phyloP scores from a whole-genome alignment of 1,284 basidiomycete species.

The Macrocystidia cucumis region DNA sequence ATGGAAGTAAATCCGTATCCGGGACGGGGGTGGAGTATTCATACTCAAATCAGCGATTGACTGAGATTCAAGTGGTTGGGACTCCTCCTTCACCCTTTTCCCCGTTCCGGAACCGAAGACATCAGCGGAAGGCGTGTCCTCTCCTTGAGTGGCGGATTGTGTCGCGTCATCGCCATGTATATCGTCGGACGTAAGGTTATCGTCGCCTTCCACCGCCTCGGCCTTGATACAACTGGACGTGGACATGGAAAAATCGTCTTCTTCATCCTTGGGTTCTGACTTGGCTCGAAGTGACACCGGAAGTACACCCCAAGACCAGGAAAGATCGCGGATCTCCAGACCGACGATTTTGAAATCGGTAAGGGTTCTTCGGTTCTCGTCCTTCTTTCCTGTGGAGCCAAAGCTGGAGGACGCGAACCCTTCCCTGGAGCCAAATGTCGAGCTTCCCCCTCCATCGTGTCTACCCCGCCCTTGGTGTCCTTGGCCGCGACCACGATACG shows the following conservation, averaged over 20 bases:
- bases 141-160: not conserved
- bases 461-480: conserved; percentile 38
- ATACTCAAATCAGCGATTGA: conserved; percentile 19
- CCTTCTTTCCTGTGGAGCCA: conserved; percentile 57
- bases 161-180: not conserved
- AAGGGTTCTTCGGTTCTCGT: conserved; percentile 78
- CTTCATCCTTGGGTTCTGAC: conserved; percentile 28
- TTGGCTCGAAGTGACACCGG: conserved; percentile 26
- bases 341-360: conserved; percentile 96
- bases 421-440: conserved; percentile 35
- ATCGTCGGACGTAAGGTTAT: conserved; percentile 9
- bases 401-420: conserved; percentile 32
- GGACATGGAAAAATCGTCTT: conserved; percentile 20
- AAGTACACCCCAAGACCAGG: conserved; percentile 66
- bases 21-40: conserved; percentile 56
- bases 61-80: conserved; percentile 13
- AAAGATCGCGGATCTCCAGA: conserved; percentile 68
- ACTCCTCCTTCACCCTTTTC: conserved; percentile 13
- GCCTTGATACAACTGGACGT: conserved; percentile 36
- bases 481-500: conserved; percentile 36
- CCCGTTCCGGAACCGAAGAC: conserved; percentile 1
- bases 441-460: conserved; percentile 37
- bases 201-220: conserved; percentile 27
- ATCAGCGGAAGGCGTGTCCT: not conserved
- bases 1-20: conserved; percentile 83